Base-by-base conservation (phyloP, 768 basidiomycete genomes). In the Polyporus arcularius region DNA sequence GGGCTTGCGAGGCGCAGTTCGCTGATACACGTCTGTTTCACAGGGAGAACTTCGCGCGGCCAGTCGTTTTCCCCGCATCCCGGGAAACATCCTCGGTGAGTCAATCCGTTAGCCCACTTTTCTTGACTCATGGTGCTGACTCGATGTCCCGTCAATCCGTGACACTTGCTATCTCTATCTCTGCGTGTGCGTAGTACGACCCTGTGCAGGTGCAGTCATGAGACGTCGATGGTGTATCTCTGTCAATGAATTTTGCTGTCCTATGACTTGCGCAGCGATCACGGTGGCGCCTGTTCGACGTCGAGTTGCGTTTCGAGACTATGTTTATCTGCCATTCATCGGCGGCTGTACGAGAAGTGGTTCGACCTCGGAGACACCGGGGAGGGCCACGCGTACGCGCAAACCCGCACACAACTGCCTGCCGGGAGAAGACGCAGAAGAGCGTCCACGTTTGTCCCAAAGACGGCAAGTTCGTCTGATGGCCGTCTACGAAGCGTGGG, bases 21-120 rank as follows among this genome's bases (percentile, higher is more conserved):
- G 53, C 46, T 61, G 62, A 61, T 51, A 49, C 28, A 55, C 47
- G 21, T 46, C 14, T 15, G 7, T 28, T 63, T 65, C 65, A 48
- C 71, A 82, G 88, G 58, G 87, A 84, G 67, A 88, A 91, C 75
- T 88, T 80, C 72, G 79, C 83, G 43, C 84, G 89, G 32, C 87
- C 89, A 41, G 80, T 85, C 16, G 82, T 86, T 57, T 80, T 90
- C 70, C 88, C 88, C 65, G 57, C 67, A 45, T 72, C 78, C 65
- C 80, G 85, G 65, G 67, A 70, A 41, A 56, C 62, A 40, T 59
- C 66, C 49, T 65, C 66, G 71, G 71, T 71, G 61, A 71, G 70
- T 64, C 53, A 57, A 35, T 43, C 61, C 61, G 57, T 54, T 32
- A 53, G 56, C 41, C 47, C 53, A 48, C 49, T 40, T 30, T 38